A percentile compares a stretch with the other conserved stretches of the same genome.
Evolutionary conservation across 73 alveolate genomes (phyloP).

Genomic region (Vitrella brassicaformis): DNA sequence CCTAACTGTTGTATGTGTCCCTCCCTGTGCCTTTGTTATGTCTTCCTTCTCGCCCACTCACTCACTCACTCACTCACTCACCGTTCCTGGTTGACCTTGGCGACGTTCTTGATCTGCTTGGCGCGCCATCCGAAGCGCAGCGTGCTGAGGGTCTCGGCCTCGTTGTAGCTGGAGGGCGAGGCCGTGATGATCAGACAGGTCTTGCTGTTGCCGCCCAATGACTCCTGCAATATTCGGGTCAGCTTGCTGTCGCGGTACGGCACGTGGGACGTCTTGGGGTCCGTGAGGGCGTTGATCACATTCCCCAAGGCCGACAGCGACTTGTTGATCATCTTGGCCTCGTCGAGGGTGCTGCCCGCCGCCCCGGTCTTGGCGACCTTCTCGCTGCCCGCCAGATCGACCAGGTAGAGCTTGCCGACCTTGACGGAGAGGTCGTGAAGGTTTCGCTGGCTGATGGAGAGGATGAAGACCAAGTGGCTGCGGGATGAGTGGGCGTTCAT

Average conservation of each 20-base stretch:
- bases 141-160: slow-evolving; percentile 49
- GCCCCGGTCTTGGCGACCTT: slow-evolving; percentile 53
- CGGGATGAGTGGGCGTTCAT: slow-evolving; percentile 73
- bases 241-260: slow-evolving; percentile 67
- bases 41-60: neutral
- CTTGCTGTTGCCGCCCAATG: too few species aligned
- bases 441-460: slow-evolving; percentile 48
- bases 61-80: slow-evolving; percentile 38
- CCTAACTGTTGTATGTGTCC: too few species aligned
- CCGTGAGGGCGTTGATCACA: slow-evolving; percentile 52
- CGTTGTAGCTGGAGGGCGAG: slow-evolving; percentile 55
- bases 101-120: slow-evolving; percentile 60
- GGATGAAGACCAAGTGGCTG: slow-evolving; percentile 65
- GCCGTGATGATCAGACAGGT: slow-evolving; percentile 57
- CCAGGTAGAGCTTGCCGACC: slow-evolving; percentile 54
- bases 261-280: slow-evolving; percentile 53
- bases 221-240: slow-evolving; percentile 44
- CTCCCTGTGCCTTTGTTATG: too few species aligned
- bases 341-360: slow-evolving; percentile 51
- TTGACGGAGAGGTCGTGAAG: slow-evolving; percentile 43
- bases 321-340: slow-evolving; percentile 57
- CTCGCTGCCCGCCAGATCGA: slow-evolving; percentile 72
- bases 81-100: slow-evolving; percentile 51
- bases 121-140: slow-evolving; percentile 64
- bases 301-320: slow-evolving; percentile 65